These are phyloP conservation scores for Torrubiellomyces zombiae DNA, from an alignment of 2,329 filamentous ascomycete species.

Conservation along the genomic window DNA sequence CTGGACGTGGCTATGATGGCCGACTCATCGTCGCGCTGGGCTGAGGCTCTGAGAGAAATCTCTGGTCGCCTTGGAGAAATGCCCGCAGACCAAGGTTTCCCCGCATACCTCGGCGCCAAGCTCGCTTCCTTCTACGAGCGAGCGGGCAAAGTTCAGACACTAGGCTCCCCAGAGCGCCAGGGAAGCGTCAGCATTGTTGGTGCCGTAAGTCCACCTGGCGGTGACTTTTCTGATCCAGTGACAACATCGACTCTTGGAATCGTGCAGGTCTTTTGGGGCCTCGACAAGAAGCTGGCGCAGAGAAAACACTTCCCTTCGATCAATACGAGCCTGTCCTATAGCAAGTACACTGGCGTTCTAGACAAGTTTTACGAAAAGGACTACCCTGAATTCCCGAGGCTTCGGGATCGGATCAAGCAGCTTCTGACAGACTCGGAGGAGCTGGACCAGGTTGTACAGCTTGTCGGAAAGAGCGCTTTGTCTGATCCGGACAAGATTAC, in stretches of 20 bases:
- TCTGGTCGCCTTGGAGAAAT: constrained; percentile 98
- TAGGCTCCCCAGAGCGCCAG: constrained; percentile 75
- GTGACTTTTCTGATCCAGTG: constrained; percentile 98
- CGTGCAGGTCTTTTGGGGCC: constrained; percentile 98
- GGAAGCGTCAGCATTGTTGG: constrained; percentile 97
- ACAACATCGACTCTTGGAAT: constrained; percentile 88
- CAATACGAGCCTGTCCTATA: constrained; percentile 89
- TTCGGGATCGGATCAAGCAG: constrained; percentile 86
- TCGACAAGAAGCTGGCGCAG: constrained; percentile 98
- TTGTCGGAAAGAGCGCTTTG: constrained; percentile 92
- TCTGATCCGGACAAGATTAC: constrained; percentile 98
- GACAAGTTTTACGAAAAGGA: constrained; percentile 93
- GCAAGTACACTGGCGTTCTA: constrained; percentile 79
- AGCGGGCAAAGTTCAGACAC: constrained; percentile 69
- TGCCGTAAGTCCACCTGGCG: constrained; percentile 90
- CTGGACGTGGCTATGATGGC: constrained; percentile 99
- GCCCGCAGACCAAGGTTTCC: constrained; percentile 99
- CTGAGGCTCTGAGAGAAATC: constrained; percentile 94
- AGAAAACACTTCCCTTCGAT: constrained; percentile 98
- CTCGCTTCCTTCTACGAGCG: constrained; percentile 98
- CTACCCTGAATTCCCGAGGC: constrained; percentile 81
- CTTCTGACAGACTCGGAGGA: constrained; percentile 91
- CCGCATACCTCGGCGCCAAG: constrained; percentile 90
- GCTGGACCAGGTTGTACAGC: constrained; percentile 93
- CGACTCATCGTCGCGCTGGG: constrained; percentile 95